A percentile compares a stretch with the other conserved stretches of the same genome.
Evolutionary conservation across 2,329 filamentous ascomycete species (phyloP).

Genomic region (Ceratocystis variospora): DNA sequence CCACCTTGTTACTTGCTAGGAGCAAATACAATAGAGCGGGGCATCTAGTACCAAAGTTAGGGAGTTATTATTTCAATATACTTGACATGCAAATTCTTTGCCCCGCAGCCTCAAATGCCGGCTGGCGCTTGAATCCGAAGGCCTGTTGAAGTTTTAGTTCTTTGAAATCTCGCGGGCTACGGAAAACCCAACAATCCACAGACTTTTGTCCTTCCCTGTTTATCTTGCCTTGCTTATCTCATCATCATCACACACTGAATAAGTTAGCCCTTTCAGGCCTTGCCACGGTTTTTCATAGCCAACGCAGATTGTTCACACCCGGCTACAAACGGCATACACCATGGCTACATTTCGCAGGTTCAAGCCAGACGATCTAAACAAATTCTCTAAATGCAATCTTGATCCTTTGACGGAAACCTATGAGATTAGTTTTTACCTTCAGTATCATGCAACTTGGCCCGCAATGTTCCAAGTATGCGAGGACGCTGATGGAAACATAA

Average conservation of each 20-base stretch:
- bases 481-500: conserved; percentile 71
- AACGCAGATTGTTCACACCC: not conserved
- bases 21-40: not conserved
- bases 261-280: no score
- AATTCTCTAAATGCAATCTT: conserved; percentile 86
- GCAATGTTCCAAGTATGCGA: conserved; percentile 87
- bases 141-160: not conserved
- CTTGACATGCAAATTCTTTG: conserved; percentile 2
- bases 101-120: not conserved
- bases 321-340: not conserved
- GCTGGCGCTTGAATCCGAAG: not conserved
- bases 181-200: no score
- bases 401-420: conserved; percentile 98
- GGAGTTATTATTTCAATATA: not conserved
- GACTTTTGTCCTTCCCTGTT: no score
- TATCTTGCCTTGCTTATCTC: no score
- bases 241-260: no score
- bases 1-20: not conserved
- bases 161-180: not conserved
- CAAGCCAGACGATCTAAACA: conserved; percentile 68
- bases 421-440: conserved; percentile 85
- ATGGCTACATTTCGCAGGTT: conserved; percentile 85
- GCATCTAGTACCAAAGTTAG: not conserved
- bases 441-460: conserved; percentile 93
- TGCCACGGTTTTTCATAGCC: no score